A percentile compares a stretch with the other conserved stretches of the same genome.
Evolutionary conservation across 2,329 filamentous ascomycete species (phyloP).

Genomic region (Fusarium torreyae): DNA sequence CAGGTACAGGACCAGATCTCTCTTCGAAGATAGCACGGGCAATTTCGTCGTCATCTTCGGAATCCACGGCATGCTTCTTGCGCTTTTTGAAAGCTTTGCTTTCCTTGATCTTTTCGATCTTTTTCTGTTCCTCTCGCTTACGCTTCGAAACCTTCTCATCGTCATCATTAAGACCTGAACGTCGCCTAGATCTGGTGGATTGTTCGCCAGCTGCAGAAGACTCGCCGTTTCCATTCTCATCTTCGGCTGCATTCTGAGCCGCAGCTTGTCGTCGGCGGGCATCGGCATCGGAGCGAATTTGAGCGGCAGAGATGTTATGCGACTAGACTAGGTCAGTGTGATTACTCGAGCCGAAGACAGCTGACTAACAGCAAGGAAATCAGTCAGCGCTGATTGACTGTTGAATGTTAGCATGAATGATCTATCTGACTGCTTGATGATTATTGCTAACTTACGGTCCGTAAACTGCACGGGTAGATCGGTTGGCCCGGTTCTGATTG

Average conservation of each 20-base stretch:
- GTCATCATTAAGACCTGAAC: slow-evolving; percentile 47
- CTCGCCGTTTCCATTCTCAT: slow-evolving; percentile 45
- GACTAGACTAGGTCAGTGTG: slow-evolving; percentile 61
- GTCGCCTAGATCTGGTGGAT: slow-evolving; percentile 48
- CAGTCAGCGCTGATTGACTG: slow-evolving; percentile 68
- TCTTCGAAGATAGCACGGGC: slow-evolving; percentile 65
- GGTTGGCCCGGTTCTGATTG: slow-evolving; percentile 31
- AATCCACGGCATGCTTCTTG: slow-evolving; percentile 58
- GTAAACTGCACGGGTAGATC: slow-evolving; percentile 54
- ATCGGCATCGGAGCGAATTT: slow-evolving; percentile 67
- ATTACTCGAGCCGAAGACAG: background rate
- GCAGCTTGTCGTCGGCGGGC: slow-evolving; percentile 61
- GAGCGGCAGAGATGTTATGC: slow-evolving; percentile 78
- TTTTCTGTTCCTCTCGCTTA: slow-evolving; percentile 64
- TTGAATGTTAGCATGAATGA: slow-evolving; percentile 4
- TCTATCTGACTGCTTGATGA: background rate
- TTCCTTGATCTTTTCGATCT: slow-evolving; percentile 74
- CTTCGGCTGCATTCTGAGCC: slow-evolving; percentile 30
- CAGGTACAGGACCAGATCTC: slow-evolving; percentile 73
- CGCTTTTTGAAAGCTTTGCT: slow-evolving; percentile 71
- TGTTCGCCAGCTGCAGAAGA: slow-evolving; percentile 38
- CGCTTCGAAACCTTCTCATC: slow-evolving; percentile 50
- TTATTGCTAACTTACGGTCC: slow-evolving; percentile 55
- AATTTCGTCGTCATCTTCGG: slow-evolving; percentile 67
- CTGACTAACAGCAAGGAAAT: slow-evolving; percentile 64